Evolutionary conservation across 768 basidiomycete genomes (phyloP), one percentile per base, ranked within the genome.

Genomic region (Phallus indusiatus): DNA sequence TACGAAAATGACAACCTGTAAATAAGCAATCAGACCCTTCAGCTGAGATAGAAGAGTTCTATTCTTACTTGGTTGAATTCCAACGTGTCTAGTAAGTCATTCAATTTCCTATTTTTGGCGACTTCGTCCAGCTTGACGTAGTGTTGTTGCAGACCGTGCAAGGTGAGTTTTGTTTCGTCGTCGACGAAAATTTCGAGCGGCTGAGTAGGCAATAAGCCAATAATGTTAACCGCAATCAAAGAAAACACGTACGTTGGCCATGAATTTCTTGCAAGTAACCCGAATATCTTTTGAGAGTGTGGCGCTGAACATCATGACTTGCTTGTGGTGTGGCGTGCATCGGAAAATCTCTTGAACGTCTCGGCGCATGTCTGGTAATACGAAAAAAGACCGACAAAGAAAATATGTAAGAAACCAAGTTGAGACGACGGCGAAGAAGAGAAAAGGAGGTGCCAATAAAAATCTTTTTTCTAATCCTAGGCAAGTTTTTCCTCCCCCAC

Each of bases 251-350:
- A 97, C 96, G 70, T 91, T 95, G 34, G 90, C 90, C 96, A 99
- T 99, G 73, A 99, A 99, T 71, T 99, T 98, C 77, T 98, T 98
- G 84, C 96, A 99, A 0, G 96, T 98, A 7, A 86, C 81, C 59
- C 96, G 82, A 60, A 99, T 95, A 64, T 98, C 96, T 78, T 99
- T 98, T 59, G 92, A 85, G 61, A 99, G 76, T 0, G 96, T 99
- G 46, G 96, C 96, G 67, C 93, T 95, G 80, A 99, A 99, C 96
- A 99, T 99, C 96, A 99, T 99, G 65, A 99, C 96, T 80, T 99
- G 95, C 79, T 99, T 99, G 82, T 96, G 94, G 74, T 96, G 95
- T 54, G 96, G 96, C 18, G 96, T 98, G 17, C 92, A 83, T 67
- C 95, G 88, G 83, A 98, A 99, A 68, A 99, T 98, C 78, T 99